These are phyloP conservation scores for Vicia sativa DNA, from an alignment of 306 rosid genomes.

Conservation along the genomic window DNA sequence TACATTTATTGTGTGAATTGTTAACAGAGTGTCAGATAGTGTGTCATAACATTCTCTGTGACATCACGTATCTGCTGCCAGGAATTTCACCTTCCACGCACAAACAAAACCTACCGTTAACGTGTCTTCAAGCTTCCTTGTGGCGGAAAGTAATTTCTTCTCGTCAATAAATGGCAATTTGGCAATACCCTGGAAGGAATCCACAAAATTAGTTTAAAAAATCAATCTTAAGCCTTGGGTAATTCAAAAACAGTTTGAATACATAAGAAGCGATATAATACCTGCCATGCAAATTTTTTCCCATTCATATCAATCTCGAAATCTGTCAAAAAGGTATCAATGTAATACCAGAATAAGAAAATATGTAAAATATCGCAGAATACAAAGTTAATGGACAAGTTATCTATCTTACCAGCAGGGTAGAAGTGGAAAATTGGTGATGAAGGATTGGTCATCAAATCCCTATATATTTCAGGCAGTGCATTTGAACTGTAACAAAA, in stretches of 20 bases:
- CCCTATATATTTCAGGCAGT: constrained; percentile 80
- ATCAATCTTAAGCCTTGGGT: constrained; percentile 23
- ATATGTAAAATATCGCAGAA: constrained; percentile 24
- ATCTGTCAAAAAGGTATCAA: constrained; percentile 54
- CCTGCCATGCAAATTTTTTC: constrained; percentile 98
- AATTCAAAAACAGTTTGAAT: constrained; percentile 3
- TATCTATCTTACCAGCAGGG: constrained; percentile 71
- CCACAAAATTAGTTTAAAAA: constrained; percentile 26
- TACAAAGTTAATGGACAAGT: constrained; percentile 25
- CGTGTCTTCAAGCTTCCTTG: constrained; percentile 82
- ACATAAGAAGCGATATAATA: constrained; percentile 37
- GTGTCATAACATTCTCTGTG: no score
- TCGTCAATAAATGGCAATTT: constrained; percentile 96
- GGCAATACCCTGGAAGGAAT: constrained; percentile 75
- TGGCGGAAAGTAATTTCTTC: constrained; percentile 72
- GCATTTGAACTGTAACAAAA: constrained; percentile 80
- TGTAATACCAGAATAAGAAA: constrained; percentile 23
- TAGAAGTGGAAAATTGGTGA: constrained; percentile 79
- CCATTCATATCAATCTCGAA: constrained; percentile 98
- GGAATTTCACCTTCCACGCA: no score
- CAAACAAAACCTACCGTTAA: constrained; percentile 53
- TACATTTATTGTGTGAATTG: no score
- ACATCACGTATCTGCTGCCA: no score
- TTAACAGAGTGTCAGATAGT: no score
- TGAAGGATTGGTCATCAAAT: constrained; percentile 79